Percentiles rank a stretch among this genome's conserved stretches.
Evolutionary conservation across 2,329 filamentous ascomycete species (phyloP).

Genomic region (Pyricularia sp.): DNA sequence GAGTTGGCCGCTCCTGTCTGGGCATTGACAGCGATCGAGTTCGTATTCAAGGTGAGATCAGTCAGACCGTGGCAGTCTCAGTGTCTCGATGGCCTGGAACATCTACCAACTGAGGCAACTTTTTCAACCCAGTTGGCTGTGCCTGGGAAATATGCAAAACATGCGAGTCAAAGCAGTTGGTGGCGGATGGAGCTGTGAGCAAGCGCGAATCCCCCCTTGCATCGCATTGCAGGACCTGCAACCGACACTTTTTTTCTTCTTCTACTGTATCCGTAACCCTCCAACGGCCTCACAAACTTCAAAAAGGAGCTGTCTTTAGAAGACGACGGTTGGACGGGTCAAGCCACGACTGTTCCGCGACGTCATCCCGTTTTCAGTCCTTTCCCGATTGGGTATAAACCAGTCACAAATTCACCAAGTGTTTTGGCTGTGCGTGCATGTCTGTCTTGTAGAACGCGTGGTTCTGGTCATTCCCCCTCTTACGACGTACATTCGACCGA

Average conservation of each 20-base stretch:
- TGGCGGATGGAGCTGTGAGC: not conserved
- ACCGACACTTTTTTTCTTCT: too few species aligned
- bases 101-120: not conserved
- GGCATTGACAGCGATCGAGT: not conserved
- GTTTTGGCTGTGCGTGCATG: not conserved
- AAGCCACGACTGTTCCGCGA: not conserved
- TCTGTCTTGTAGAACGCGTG: not conserved
- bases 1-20: not conserved
- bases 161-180: not conserved
- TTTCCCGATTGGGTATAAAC: not conserved
- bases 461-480: not conserved
- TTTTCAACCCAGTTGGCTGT: not conserved
- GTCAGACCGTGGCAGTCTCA: too few species aligned
- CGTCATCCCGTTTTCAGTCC: not conserved
- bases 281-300: not conserved
- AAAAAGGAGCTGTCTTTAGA: not conserved
- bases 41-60: not conserved
- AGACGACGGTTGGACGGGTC: not conserved
- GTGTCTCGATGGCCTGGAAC: too few species aligned
- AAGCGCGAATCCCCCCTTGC: not conserved
- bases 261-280: too few species aligned
- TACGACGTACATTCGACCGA: not conserved
- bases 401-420: not conserved
- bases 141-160: not conserved
- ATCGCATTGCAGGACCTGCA: not conserved